A percentile compares a stretch with the other conserved stretches of the same genome.
phyloP scores from a whole-genome alignment of 257 asterid species.

The Jasminum sambac region DNA sequence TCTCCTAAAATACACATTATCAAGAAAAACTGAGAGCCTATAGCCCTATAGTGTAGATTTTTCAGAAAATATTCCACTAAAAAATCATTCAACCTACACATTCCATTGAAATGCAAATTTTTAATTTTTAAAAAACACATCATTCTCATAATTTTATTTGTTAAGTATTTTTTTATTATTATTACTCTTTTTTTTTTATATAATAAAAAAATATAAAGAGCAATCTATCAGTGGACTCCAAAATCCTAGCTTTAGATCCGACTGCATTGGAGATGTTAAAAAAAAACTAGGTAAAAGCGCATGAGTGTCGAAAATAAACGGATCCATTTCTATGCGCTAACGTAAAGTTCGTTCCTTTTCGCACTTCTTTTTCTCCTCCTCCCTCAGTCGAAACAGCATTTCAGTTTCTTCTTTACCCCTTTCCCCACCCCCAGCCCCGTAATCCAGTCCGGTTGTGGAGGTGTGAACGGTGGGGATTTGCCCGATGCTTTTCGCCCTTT shows the following conservation, averaged over 20 bases:
- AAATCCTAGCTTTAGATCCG: background rate
- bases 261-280: background rate
- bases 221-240: too few relatives aligned
- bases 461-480: background rate
- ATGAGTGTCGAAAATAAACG: background rate
- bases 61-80: too few relatives aligned
- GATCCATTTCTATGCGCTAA: constrained; percentile 17
- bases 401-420: background rate
- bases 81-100: too few relatives aligned
- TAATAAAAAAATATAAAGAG: too few relatives aligned
- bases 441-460: background rate
- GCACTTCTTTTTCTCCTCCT: constrained; percentile 21
- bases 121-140: too few relatives aligned
- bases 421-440: background rate
- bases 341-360: constrained; percentile 47
- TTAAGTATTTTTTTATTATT: too few relatives aligned
- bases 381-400: background rate
- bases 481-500: background rate
- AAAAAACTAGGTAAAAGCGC: background rate
- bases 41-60: too few relatives aligned
- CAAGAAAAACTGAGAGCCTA: too few relatives aligned
- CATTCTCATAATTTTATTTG: too few relatives aligned
- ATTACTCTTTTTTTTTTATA: too few relatives aligned
- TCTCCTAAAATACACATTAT: too few relatives aligned
- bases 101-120: too few relatives aligned